Evolutionary conservation across 2,329 filamentous ascomycete species (phyloP).

Genomic region (Pseudopithomyces maydicus): DNA sequence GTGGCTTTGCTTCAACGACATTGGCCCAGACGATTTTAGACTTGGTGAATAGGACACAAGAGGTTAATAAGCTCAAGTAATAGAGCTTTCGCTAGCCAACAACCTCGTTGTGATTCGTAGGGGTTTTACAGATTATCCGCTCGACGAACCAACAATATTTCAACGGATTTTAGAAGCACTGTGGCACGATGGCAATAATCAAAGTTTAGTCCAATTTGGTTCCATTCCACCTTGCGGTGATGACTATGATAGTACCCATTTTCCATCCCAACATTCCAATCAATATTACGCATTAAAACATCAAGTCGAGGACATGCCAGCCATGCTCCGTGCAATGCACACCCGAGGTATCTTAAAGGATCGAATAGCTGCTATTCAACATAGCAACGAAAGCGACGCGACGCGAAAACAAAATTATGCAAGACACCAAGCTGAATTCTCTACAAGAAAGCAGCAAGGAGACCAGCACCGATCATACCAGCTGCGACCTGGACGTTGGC

Average conservation of each 20-base stretch:
- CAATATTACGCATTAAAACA: slow-evolving; percentile 8
- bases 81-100: too few species aligned
- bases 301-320: slow-evolving; percentile 17
- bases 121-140: too few species aligned
- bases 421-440: slow-evolving; percentile 11
- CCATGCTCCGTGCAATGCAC: slow-evolving; percentile 28
- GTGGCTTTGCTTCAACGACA: too few species aligned
- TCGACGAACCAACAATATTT: too few species aligned
- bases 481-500: slow-evolving; percentile 38
- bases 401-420: slow-evolving; percentile 12
- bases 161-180: too few species aligned
- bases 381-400: slow-evolving; percentile 10
- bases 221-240: slow-evolving; percentile 3
- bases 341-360: slow-evolving; percentile 39
- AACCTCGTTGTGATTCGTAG: too few species aligned
- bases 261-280: not conserved
- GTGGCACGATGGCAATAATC: not conserved
- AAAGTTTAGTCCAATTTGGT: not conserved
- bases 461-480: slow-evolving; percentile 39
- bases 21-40: too few species aligned
- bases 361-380: slow-evolving; percentile 17
- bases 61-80: too few species aligned
- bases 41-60: too few species aligned
- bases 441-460: slow-evolving; percentile 46
- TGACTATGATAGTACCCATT: not conserved